Evolutionary conservation across 495 filamentous ascomycete species (phyloP), one percentile per base, ranked within the genome.

Genomic region (Aspergillus avenaceus): DNA sequence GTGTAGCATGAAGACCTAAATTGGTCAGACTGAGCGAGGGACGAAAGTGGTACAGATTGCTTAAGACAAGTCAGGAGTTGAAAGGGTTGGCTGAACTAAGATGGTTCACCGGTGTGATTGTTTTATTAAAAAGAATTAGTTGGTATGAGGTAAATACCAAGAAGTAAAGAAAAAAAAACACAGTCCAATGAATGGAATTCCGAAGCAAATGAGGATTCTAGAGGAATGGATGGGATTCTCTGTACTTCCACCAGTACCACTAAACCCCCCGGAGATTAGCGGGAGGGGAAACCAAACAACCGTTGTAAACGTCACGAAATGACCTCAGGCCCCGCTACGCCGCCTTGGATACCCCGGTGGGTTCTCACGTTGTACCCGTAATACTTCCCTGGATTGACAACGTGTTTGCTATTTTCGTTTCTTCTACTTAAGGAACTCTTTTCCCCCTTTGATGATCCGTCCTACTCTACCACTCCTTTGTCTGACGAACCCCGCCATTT

Each of bases 271-370:
- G 41, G 11, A 32, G 51, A 32, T 32, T 54, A 44, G 43, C 18
- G 21, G 22, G 45, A 47, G 45, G 32, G 45, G 50, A n/a, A n/a
- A n/a, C n/a, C n/a, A n/a, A n/a, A n/a, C n/a, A 16, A 24, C 12
- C 42, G 32, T 57, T 40, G 47, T 48, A 40, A 42, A 55, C 57
- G 50, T 53, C 57, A 56, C 57, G 48, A 50, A 46, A 61, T 61
- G 58, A 61, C 54, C 58, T 54, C 58, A 57, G 51, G 34, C 50
- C 56, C 52, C 45, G 26, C 51, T 31, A 32, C 38, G 38, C 43
- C 24, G 24, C 31, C 48, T 31, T 19, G 24, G 26, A 29, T 27
- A 47, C 42, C 36, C 45, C 27, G 53, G 45, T 41, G 38, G 37
- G 40, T 34, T 44, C 52, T 44, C 46, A 9, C 28, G 41, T 38